Evolutionary conservation across 331 rosid genomes (phyloP).

Genomic region (Malus hybrid): DNA sequence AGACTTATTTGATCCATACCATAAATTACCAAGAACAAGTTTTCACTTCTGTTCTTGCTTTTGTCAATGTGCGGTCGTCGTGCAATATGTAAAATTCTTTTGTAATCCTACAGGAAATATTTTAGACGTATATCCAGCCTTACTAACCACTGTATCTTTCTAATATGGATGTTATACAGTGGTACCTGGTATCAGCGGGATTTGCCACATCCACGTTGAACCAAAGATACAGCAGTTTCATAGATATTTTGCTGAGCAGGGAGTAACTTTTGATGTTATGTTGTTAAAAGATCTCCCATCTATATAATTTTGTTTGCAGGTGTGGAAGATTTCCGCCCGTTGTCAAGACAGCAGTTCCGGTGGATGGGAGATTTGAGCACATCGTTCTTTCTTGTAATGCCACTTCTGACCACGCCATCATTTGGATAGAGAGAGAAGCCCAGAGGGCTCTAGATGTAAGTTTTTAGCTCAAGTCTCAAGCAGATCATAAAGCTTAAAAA

Average conservation of each 20-base stretch:
- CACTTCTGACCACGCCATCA: constrained; percentile 83
- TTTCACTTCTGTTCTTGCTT: not conserved
- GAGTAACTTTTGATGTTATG: not conserved
- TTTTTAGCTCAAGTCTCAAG: constrained; percentile 4
- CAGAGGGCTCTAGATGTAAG: constrained; percentile 73
- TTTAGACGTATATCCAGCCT: not conserved
- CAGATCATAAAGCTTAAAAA: not conserved
- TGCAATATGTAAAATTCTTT: too few species aligned
- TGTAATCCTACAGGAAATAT: not conserved
- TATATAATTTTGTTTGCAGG: constrained; percentile 32
- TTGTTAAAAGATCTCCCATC: not conserved
- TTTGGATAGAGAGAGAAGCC: constrained; percentile 94
- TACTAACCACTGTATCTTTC: not conserved
- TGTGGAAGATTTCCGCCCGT: constrained; percentile 79
- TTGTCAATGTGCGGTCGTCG: not conserved
- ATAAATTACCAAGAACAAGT: not conserved
- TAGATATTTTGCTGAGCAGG: not conserved
- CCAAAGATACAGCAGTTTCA: not conserved
- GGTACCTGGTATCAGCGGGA: not conserved
- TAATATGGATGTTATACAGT: not conserved
- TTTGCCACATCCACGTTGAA: not conserved
- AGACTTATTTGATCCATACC: too few species aligned
- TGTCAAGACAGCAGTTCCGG: constrained; percentile 90
- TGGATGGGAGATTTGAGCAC: constrained; percentile 92
- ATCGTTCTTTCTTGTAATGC: constrained; percentile 91